Conservation (phyloP, 169 alveolate genomes). For the Plasmodium reichenowi region DNA sequence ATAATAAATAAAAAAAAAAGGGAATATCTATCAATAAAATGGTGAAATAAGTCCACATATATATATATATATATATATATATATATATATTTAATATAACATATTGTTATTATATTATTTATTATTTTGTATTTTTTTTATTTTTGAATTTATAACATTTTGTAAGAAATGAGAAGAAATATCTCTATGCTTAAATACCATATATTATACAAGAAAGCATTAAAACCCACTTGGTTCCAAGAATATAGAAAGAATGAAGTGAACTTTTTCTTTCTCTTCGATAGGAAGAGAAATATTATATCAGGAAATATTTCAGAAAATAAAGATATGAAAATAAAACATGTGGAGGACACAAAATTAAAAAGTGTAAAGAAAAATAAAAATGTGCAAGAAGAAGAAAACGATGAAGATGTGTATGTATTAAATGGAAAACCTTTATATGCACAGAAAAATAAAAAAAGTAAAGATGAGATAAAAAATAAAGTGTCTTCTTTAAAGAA, state of each 20-base stretch:
- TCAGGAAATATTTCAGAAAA: conserved; percentile 32
- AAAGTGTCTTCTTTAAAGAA: conserved; percentile 12
- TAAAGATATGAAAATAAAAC: conserved; percentile 45
- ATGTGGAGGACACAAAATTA: conserved; percentile 17
- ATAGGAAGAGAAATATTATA: conserved; percentile 3
- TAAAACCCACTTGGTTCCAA: neutral
- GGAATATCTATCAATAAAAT: no score
- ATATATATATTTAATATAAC: no score
- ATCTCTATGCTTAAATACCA: no score
- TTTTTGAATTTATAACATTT: no score
- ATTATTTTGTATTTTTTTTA: no score
- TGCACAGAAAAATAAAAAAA: conserved; percentile 50
- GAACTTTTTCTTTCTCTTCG: neutral
- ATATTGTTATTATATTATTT: no score
- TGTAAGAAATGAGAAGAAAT: no score
- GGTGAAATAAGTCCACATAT: no score
- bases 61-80: no score
- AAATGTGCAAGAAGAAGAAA: conserved; percentile 16
- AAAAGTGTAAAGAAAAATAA: conserved; percentile 61
- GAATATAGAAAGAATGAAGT: no score
- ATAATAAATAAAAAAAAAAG: no score
- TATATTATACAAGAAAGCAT: no score
- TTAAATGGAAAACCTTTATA: conserved; percentile 64
- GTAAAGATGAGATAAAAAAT: conserved; percentile 42
- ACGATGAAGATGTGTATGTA: conserved; percentile 52